A percentile compares a stretch with the other conserved stretches of the same genome.
Evolutionary conservation across 2,329 filamentous ascomycete species (phyloP).

Genomic region (Aspergillus ibericus): DNA sequence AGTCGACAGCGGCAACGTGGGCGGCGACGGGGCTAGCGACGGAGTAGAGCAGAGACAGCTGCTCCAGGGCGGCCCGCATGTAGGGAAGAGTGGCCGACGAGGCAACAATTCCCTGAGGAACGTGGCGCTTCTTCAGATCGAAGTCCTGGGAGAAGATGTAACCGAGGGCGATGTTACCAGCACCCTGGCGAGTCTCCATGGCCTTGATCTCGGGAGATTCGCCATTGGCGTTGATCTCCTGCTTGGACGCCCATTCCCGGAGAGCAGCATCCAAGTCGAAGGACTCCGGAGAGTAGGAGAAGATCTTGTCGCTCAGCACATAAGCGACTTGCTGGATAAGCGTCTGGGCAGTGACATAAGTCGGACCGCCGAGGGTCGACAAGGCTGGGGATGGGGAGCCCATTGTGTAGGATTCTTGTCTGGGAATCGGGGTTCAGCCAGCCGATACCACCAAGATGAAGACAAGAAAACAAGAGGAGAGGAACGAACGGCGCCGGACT

Average conservation of each 20-base stretch:
- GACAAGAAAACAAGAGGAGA: slow-evolving; percentile 23
- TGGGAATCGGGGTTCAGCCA: slow-evolving; percentile 22
- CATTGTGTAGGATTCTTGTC: slow-evolving; percentile 32
- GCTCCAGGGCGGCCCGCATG: slow-evolving; percentile 81
- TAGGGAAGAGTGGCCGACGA: slow-evolving; percentile 79
- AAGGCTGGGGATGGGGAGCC: slow-evolving; percentile 45
- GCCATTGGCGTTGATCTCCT: slow-evolving; percentile 77
- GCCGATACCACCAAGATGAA: slow-evolving; percentile 25
- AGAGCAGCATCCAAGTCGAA: slow-evolving; percentile 87
- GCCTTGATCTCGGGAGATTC: slow-evolving; percentile 74
- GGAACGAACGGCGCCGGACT: slow-evolving; percentile 20
- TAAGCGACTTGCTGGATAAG: slow-evolving; percentile 96
- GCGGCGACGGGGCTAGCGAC: slow-evolving; percentile 91
- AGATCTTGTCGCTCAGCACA: slow-evolving; percentile 93
- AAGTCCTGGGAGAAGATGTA: slow-evolving; percentile 99
- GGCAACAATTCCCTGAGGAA: slow-evolving; percentile 87
- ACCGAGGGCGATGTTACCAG: slow-evolving; percentile 85
- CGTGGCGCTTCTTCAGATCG: slow-evolving; percentile 82
- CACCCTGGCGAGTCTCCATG: slow-evolving; percentile 84
- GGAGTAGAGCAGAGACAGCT: slow-evolving; percentile 86
- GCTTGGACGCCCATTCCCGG: slow-evolving; percentile 69
- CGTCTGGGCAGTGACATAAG: slow-evolving; percentile 88
- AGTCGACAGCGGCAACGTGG: slow-evolving; percentile 89
- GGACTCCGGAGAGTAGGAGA: slow-evolving; percentile 90
- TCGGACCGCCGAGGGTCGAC: slow-evolving; percentile 73